Evolutionary conservation across 805 yeast species (phyloP), one percentile per base, ranked within the genome.

Genomic region (Sugiyamaella boreocaroliniensis): DNA sequence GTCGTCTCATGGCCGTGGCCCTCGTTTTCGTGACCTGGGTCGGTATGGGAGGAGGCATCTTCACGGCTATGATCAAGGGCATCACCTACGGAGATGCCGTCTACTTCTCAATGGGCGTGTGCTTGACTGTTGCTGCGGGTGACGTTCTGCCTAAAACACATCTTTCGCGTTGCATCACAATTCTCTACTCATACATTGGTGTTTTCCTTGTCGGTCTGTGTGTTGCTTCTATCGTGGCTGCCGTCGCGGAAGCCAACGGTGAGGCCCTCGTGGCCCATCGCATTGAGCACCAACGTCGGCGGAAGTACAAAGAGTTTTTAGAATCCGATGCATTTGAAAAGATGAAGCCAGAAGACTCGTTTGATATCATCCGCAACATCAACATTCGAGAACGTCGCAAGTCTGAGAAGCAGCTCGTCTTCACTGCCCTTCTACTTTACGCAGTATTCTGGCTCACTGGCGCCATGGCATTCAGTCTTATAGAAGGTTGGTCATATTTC

Each of bases 121-220:
- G 85, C 41, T 71, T 86, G 47, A 89, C 97, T 1, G 77, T 89
- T 29, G 97, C 97, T 0, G 71, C 83, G 15, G 96, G 96, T 40
- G 93, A 86, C 60, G 73, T 84, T 34, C 71, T 76, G 0, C 90
- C 96, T 0, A 40, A 53, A 0, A 67, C 76, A 1, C 69, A 74
- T 1, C 79, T 81, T 0, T 75, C 85, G 0, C 78, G 79, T 62
- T 83, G 82, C 0, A 68, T 86, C 55, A 71, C 78, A 0, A 70
- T 89, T 49, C 64, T 85, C 1, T 86, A 81, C 68, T 79, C 93
- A 5, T 66, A 86, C 15, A 67, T 79, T 12, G 96, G 96, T 0
- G 79, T 89, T 16, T 66, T 89, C 32, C 70, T 83, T 26, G 74
- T 89, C 63, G 96, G 95, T 57, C 72, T 89, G 47, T 79, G 87